Evolutionary conservation across 352 stramenopile genomes (phyloP).

Genomic region (Phytopythium oedochilum): DNA sequence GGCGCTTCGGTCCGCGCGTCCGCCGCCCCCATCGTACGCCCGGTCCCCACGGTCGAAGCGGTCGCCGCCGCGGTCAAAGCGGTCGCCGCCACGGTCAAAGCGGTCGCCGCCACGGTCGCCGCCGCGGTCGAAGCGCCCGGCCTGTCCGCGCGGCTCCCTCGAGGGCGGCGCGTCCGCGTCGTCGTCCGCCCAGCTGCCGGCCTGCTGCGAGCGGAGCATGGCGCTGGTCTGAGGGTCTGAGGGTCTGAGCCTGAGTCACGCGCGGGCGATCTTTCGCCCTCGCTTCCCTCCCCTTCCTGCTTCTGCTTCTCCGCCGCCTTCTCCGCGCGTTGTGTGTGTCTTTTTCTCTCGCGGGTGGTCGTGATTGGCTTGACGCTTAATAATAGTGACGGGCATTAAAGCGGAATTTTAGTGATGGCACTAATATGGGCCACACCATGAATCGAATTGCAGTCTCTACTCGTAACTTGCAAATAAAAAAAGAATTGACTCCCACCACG

Average conservation of each 20-base stretch:
- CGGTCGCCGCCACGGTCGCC: slow-evolving; percentile 13
- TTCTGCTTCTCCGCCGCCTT: not conserved
- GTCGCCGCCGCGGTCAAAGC: slow-evolving; percentile 12
- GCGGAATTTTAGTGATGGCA: too few species aligned
- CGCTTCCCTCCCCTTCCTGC: not conserved
- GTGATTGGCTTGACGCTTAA: not conserved
- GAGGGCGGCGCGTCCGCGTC: slow-evolving; percentile 41
- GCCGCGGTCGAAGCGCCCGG: too few species aligned
- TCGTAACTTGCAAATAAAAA: too few species aligned
- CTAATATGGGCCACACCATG: too few species aligned
- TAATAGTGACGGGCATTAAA: not conserved
- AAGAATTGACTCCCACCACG: too few species aligned
- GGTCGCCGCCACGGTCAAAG: slow-evolving; percentile 4
- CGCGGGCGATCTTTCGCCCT: not conserved
- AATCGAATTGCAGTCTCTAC: too few species aligned
- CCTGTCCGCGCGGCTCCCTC: not conserved
- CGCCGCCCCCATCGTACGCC: not conserved
- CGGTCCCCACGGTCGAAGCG: slow-evolving; percentile 12
- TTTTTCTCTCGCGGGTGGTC: not conserved
- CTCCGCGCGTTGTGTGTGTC: not conserved
- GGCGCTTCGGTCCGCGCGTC: not conserved
- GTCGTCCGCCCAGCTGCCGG: slow-evolving; percentile 72
- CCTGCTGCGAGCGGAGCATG: slow-evolving; percentile 72
- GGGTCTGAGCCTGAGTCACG: not conserved
- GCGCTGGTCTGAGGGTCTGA: not conserved